Base-by-base conservation (phyloP, 2,329 filamentous ascomycete species). In the Purpureocillium lavendulum region DNA sequence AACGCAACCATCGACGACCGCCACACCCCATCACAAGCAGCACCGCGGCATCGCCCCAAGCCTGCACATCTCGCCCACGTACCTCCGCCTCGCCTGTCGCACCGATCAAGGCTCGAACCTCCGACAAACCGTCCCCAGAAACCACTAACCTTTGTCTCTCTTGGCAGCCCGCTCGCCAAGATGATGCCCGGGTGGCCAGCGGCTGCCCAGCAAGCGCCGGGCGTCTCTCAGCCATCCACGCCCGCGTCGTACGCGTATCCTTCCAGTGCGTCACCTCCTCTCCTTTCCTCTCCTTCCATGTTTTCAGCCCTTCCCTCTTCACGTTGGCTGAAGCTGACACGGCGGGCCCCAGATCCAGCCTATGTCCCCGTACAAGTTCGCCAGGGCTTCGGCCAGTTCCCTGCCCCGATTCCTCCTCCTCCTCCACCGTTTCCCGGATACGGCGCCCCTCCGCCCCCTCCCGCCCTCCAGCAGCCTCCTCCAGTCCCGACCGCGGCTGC, bases 281-380 rank as follows among this genome's bases (percentile, higher is more conserved):
- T 33, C 9, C 1, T 28, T 16, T 18, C 17, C 14, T 14, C 28
- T 6, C 1, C 12, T 4, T 16, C 9, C 16, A 4, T 34, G 12
- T 6, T 11, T n/a, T n/a, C n/a, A n/a, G n/a, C n/a, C n/a, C n/a
- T n/a, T n/a, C n/a, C n/a, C n/a, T n/a, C n/a, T n/a, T n/a, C n/a
- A n/a, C n/a, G n/a, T n/a, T n/a, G n/a, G n/a, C n/a, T n/a, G n/a
- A n/a, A n/a, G 7, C 14, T 28, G 30, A 41, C 36, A 17, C 28
- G 28, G 11, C n/a, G 29, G 24, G n/a, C n/a, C 7, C n/a, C 40
- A 62, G 66, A 68, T 47, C 70, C 74, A 52, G 76, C 77, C 44
- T 82, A 73, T 52, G 78, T 73, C 44, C 65, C 75, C 47, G 77
- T 82, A 46, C 69, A 73, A 61, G 75, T 79, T 53, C 76, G 77